These are phyloP conservation scores for Solanum ahanhuiri DNA, from an alignment of 257 asterid genomes.

Conservation along the genomic window DNA sequence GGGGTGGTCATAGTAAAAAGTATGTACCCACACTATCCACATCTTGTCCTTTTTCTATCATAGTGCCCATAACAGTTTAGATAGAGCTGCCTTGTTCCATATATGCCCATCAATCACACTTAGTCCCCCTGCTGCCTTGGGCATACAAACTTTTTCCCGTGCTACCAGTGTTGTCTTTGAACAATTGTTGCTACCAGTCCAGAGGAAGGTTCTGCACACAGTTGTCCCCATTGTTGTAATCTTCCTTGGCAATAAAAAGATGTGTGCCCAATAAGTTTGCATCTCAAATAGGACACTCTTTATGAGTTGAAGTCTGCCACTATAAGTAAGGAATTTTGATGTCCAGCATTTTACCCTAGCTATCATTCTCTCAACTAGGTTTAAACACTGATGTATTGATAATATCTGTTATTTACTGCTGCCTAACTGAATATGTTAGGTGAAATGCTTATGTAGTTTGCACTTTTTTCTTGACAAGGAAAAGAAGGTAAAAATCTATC, in stretches of 20 bases:
- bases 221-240: neutral
- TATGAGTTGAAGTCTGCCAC: neutral
- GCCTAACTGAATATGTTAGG: neutral
- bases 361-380: neutral
- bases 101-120: neutral
- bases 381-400: too few species aligned
- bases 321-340: neutral
- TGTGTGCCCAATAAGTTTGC: neutral
- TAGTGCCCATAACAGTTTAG: neutral
- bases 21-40: too few species aligned
- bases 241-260: neutral
- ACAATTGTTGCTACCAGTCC: neutral
- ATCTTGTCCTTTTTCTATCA: neutral
- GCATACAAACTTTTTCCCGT: neutral
- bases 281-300: neutral
- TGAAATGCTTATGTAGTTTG: neutral
- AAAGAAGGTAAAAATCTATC: neutral
- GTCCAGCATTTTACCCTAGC: neutral
- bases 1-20: too few species aligned
- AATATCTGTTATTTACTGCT: neutral
- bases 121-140: neutral
- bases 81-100: neutral
- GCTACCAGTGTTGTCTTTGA: neutral
- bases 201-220: neutral
- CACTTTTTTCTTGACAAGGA: neutral